Evolutionary conservation across 805 yeast species (phyloP), one percentile per base, ranked within the genome.

Genomic region (Ogataea saltuana): DNA sequence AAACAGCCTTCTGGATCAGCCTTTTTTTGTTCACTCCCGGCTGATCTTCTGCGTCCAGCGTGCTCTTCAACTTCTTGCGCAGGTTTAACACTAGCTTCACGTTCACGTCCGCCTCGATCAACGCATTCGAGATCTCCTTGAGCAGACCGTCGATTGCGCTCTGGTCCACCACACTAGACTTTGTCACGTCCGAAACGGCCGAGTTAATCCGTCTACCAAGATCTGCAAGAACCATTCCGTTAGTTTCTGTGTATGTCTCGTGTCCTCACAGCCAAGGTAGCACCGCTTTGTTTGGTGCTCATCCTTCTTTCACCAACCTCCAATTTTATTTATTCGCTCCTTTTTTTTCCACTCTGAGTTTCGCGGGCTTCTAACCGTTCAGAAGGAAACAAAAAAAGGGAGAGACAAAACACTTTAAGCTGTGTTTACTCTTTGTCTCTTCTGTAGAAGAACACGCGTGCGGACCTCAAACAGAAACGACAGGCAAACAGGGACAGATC

Each of bases 71-170:
- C 54, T 84, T 81, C 52, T 78, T 84, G 59, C 97, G 77, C 48
- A 91, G 69, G 50, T 75, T 75, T 28, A 87, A 80, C 21, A 91
- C 99, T 36, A 91, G 72, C 54, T 78, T 80, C 60, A 93, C 82
- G 59, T 93, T 93, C 18, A 91, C 98, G 65, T 91, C 99, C n/a
- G 93, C 76, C 65, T 90, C 97, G 45, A 93, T 71, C 44, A 91
- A 74, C 0, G 99, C 99, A 46, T 86, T 83, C 45, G 95, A 87
- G 39, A 91, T 83, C 56, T 86, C 95, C 63, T 91, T 91, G 55
- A 93, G 69, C 83, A 90, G 78, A 23, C 62, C 62, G 56, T 83
- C 88, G 39, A 85, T 75, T 11, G 83, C 83, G 21, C 71, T 63
- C 27, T 67, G 69, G 50, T 74, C 75, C 44, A 81, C 87, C 47